phyloP scores from a whole-genome alignment of 192 early-diverging fungal species.

The Gonapodya sp. region DNA sequence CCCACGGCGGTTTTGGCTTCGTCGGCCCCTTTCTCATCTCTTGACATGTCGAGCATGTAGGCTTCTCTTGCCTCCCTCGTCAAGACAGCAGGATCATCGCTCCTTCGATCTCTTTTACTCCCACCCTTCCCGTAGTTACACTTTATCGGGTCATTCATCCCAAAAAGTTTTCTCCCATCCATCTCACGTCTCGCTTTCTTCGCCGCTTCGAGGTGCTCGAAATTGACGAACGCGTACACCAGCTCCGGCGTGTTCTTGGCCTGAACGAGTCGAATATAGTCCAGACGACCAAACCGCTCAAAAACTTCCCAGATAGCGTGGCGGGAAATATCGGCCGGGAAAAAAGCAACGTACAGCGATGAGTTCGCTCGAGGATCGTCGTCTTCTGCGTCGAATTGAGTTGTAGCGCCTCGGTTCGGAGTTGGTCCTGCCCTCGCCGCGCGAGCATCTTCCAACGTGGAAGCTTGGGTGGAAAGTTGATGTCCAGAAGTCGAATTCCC shows the following conservation, averaged over 20 bases:
- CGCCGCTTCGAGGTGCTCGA: neutral
- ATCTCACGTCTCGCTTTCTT: neutral
- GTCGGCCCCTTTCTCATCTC: neutral
- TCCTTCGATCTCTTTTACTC: neutral
- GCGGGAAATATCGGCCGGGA: neutral
- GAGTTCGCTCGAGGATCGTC: neutral
- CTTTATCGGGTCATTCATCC: neutral
- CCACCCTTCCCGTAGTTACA: neutral
- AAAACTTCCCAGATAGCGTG: neutral
- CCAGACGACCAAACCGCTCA: neutral
- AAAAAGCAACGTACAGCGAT: neutral
- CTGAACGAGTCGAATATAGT: neutral
- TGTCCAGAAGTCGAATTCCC: too few species aligned
- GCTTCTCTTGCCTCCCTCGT: neutral
- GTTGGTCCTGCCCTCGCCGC: neutral
- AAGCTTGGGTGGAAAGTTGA: too few species aligned
- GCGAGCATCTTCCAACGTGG: too few species aligned
- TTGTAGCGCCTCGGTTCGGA: neutral
- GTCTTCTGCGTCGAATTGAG: neutral
- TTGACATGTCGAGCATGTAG: too few species aligned
- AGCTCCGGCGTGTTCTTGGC: neutral
- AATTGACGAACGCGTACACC: neutral
- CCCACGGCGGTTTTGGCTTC: neutral
- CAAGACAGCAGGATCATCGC: neutral
- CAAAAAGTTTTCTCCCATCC: neutral